A percentile compares a stretch with the other conserved stretches of the same genome.
phyloP scores from a whole-genome alignment of 2,329 filamentous ascomycete genomes.

The Aspergillus ruber region DNA sequence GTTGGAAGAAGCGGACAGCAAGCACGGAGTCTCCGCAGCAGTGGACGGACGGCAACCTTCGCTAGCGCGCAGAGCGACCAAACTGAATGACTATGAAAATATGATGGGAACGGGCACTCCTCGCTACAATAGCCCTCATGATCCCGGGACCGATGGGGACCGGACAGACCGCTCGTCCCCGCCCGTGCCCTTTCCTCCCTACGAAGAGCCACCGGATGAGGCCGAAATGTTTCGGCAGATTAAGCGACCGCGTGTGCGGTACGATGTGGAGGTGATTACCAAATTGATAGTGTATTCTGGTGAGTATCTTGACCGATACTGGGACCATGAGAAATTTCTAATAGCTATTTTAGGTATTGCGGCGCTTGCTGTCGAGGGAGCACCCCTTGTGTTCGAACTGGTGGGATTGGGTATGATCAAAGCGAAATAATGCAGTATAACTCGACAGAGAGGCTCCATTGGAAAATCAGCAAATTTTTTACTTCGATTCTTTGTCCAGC shows the following conservation, averaged over 20 bases:
- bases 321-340: slow-evolving; percentile 1
- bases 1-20: background rate
- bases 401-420: slow-evolving; percentile 18
- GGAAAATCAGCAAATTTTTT: background rate
- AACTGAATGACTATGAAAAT: slow-evolving; percentile 60
- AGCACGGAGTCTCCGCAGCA: slow-evolving; percentile 12
- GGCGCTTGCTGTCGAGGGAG: slow-evolving; percentile 70
- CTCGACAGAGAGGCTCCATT: background rate
- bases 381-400: slow-evolving; percentile 63
- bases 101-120: slow-evolving; percentile 65
- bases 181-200: slow-evolving; percentile 21
- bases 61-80: slow-evolving; percentile 40
- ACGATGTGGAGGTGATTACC: slow-evolving; percentile 97
- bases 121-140: slow-evolving; percentile 17
- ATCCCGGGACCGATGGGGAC: slow-evolving; percentile 25
- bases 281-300: slow-evolving; percentile 93
- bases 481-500: slow-evolving; percentile 5
- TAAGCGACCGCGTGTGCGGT: slow-evolving; percentile 80
- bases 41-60: slow-evolving; percentile 26
- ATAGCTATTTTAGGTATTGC: slow-evolving; percentile 58
- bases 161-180: slow-evolving; percentile 15
- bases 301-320: slow-evolving; percentile 38
- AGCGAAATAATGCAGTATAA: background rate
- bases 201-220: slow-evolving; percentile 49
- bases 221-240: slow-evolving; percentile 77